Evolutionary conservation across 768 basidiomycete species (phyloP).

Genomic region (Tylopilus plumbeoviolaceoides): DNA sequence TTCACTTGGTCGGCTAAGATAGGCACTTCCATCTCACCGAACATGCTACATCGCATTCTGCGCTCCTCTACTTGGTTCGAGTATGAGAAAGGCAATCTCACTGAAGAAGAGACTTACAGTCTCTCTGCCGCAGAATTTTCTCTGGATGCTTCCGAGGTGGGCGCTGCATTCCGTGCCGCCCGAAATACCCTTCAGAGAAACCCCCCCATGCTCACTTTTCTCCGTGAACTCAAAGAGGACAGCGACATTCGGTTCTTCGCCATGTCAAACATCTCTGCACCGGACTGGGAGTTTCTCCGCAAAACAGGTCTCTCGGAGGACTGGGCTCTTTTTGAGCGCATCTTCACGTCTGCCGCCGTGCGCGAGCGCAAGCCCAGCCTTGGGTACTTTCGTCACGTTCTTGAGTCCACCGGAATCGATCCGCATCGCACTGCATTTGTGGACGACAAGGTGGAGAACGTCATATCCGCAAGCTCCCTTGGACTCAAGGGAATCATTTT

Average conservation of each 20-base stretch:
- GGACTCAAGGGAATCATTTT: slow-evolving; percentile 20
- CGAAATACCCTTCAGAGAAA: slow-evolving; percentile 9
- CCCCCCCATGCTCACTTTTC: slow-evolving; percentile 11
- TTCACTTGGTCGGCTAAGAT: slow-evolving; percentile 22
- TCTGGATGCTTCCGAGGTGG: slow-evolving; percentile 12
- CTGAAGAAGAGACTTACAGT: slow-evolving; percentile 8
- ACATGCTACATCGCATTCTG: slow-evolving; percentile 9
- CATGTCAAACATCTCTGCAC: slow-evolving; percentile 22
- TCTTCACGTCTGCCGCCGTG: slow-evolving; percentile 18
- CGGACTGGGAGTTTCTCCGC: slow-evolving; percentile 20
- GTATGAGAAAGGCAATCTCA: slow-evolving; percentile 20
- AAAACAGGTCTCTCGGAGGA: slow-evolving; percentile 10
- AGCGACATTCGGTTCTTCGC: slow-evolving; percentile 19
- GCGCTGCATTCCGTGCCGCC: slow-evolving; percentile 5
- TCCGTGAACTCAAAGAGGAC: slow-evolving; percentile 12
- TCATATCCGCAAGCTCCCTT: slow-evolving; percentile 17
- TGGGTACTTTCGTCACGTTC: slow-evolving; percentile 15
- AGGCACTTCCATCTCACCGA: slow-evolving; percentile 10
- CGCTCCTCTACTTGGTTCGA: slow-evolving; percentile 20
- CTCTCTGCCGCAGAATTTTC: slow-evolving; percentile 12
- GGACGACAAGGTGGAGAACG: slow-evolving; percentile 23
- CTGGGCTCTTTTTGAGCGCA: slow-evolving; percentile 17
- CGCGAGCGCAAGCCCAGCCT: slow-evolving; percentile 21
- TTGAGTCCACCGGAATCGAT: slow-evolving; percentile 15
- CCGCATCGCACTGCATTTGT: slow-evolving; percentile 20